Base-by-base conservation (phyloP, 768 basidiomycete species). In the Lyophyllum semitale region DNA sequence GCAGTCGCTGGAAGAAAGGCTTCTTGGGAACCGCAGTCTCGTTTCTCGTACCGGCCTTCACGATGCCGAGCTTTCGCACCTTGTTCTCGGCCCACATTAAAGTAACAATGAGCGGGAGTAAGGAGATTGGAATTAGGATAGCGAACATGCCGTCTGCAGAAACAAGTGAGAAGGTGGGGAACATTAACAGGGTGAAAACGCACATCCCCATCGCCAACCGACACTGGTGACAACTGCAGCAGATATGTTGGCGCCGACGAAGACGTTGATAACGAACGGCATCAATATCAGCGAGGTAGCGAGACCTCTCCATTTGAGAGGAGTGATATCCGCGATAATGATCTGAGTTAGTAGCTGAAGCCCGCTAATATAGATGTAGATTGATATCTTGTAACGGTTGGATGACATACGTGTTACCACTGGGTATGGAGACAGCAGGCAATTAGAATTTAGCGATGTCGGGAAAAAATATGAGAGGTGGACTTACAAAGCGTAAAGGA, bases 151-250 rank as follows among this genome's bases (percentile, higher is more conserved):
- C n/a, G n/a, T n/a, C n/a, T n/a, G n/a, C n/a, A n/a, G 62, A 85
- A 57, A 45, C 53, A 32, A 49, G 47, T 53, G 25, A 38, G 22
- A 20, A 23, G 22, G 42, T 43, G 17, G 43, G 57, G 42, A 41
- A 15, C 30, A 37, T 43, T 44, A 53, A 40, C 13, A 1, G 35
- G n/a, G n/a, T n/a, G 4, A 45, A 54, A 44, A 79, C 84, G 42
- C 63, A 84, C 83, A 88, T 29, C 87, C 87, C 87, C 87, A 87
- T 66, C 87, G 68, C 87, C 87, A 88, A 7, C 81, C 80, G 22
- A 72, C 69, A 25, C 68, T 62, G 9, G 63, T 59, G 40, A 79
- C 52, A 30, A 80, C 71, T 55, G 70, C 70, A 8, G 82, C 64
- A 17, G 82, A 75, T 44, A 88, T 78, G 61, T 83, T 84, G 17